A percentile compares a stretch with the other conserved stretches of the same genome.
These are phyloP conservation scores for Phaeophleospora eucalypticola DNA, from an alignment of 2,329 filamentous ascomycete species.

Conservation along the genomic window DNA sequence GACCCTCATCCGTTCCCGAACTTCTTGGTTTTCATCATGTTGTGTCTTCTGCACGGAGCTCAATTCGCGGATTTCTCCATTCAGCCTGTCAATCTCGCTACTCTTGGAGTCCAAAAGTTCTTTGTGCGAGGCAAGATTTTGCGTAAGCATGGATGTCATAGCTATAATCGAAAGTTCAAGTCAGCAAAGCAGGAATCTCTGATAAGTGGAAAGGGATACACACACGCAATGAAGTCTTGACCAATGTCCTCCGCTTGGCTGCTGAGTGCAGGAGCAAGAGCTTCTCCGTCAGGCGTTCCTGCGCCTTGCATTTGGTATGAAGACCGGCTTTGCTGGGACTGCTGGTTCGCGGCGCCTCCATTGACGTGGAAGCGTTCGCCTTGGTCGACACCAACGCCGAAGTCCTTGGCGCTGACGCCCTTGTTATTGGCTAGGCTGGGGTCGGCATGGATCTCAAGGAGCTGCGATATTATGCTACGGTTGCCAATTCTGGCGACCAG, in stretches of 20 bases:
- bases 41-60: constrained; percentile 75
- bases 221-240: constrained; percentile 74
- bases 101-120: constrained; percentile 80
- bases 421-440: constrained; percentile 88
- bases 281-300: constrained; percentile 34
- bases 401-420: constrained; percentile 84
- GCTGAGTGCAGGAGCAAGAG: constrained; percentile 36
- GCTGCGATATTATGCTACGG: constrained; percentile 89
- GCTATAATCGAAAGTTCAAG: constrained; percentile 47
- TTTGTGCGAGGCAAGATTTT: constrained; percentile 75
- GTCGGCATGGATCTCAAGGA: constrained; percentile 91
- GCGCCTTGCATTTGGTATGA: constrained; percentile 16
- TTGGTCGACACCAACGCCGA: constrained; percentile 76
- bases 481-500: constrained; percentile 91
- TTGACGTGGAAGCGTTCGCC: constrained; percentile 32
- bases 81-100: constrained; percentile 73
- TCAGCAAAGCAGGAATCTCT: constrained; percentile 10
- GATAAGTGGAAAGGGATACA: constrained; percentile 38
- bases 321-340: constrained; percentile 12
- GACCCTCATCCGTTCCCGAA: constrained; percentile 63
- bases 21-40: constrained; percentile 65
- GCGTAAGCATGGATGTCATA: constrained; percentile 75
- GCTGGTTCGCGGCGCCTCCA: constrained; percentile 23
- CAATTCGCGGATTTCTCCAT: constrained; percentile 73
- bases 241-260: constrained; percentile 65